phyloP scores from a whole-genome alignment of 2,329 filamentous ascomycete genomes.

The Akanthomyces lecanii region DNA sequence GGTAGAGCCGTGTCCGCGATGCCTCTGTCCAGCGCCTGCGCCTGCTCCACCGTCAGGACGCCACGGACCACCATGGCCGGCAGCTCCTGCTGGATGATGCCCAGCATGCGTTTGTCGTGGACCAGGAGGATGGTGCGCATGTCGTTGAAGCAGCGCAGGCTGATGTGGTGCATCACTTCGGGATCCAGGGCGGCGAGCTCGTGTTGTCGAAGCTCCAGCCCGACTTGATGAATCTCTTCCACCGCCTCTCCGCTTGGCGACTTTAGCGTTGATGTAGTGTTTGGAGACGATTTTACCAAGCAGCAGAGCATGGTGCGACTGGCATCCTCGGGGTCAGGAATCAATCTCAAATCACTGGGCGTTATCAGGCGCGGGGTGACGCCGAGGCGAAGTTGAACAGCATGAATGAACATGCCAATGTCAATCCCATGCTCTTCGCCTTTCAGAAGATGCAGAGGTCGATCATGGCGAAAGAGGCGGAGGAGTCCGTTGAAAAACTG shows the following conservation, averaged over 20 bases:
- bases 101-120: conserved; percentile 41
- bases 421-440: conserved; percentile 35
- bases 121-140: conserved; percentile 37
- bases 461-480: conserved; percentile 26
- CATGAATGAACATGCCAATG: conserved; percentile 36
- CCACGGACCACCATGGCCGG: conserved; percentile 23
- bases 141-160: conserved; percentile 38
- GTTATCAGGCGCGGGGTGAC: conserved; percentile 31
- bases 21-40: conserved; percentile 23
- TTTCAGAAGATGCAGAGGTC: conserved; percentile 35
- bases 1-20: conserved; percentile 34
- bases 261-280: conserved; percentile 16
- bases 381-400: conserved; percentile 26
- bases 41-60: conserved; percentile 29
- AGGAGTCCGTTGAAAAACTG: conserved; percentile 32
- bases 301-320: conserved; percentile 29
- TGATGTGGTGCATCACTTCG: conserved; percentile 32
- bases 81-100: conserved; percentile 34
- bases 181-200: conserved; percentile 31
- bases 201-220: conserved; percentile 36
- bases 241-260: conserved; percentile 24
- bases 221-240: conserved; percentile 35
- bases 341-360: conserved; percentile 31
- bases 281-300: neutral
- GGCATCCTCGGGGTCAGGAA: conserved; percentile 21